Conservation (phyloP, 1,284 basidiomycete genomes). For the Neonothopanus nambi region DNA sequence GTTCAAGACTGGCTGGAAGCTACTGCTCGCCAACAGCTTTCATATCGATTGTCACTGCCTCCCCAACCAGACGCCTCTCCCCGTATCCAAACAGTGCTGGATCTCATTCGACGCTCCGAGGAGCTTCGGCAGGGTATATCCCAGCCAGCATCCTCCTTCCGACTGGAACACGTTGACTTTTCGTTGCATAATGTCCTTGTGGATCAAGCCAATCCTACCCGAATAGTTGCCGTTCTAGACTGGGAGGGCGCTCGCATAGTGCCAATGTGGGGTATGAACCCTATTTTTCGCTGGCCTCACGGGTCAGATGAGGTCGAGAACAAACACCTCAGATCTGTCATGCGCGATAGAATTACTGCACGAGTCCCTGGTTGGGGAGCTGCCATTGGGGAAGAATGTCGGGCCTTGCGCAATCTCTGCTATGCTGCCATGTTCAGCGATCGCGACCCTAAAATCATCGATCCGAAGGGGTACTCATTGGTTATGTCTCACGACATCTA, state of each 20-base stretch:
- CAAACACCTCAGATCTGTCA: constrained; percentile 7
- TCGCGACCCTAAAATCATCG: constrained; percentile 6
- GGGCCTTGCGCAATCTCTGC: neutral
- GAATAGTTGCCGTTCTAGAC: constrained; percentile 23
- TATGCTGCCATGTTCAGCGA: constrained; percentile 2
- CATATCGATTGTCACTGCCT: constrained; percentile 1
- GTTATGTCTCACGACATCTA: neutral
- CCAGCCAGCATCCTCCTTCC: constrained; percentile 3
- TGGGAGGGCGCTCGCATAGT: constrained; percentile 25
- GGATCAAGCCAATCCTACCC: constrained; percentile 13
- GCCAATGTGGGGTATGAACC: constrained; percentile 21
- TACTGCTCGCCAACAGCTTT: constrained; percentile 18
- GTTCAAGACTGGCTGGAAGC: constrained; percentile 19
- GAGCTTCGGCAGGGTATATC: neutral
- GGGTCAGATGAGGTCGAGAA: constrained; percentile 3
- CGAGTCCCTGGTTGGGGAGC: constrained; percentile 9
- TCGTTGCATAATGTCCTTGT: constrained; percentile 25
- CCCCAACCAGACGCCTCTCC: neutral
- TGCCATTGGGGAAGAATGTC: constrained; percentile 11
- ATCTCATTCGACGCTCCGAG: constrained; percentile 3
- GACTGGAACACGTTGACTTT: constrained; percentile 19
- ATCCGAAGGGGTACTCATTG: neutral
- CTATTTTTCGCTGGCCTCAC: constrained; percentile 11
- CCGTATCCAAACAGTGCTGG: constrained; percentile 4
- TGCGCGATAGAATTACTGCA: constrained; percentile 9